Evolutionary conservation across 225 moss, liverwort and hornwort species (phyloP).

Genomic region (Polytrichum formosum): DNA sequence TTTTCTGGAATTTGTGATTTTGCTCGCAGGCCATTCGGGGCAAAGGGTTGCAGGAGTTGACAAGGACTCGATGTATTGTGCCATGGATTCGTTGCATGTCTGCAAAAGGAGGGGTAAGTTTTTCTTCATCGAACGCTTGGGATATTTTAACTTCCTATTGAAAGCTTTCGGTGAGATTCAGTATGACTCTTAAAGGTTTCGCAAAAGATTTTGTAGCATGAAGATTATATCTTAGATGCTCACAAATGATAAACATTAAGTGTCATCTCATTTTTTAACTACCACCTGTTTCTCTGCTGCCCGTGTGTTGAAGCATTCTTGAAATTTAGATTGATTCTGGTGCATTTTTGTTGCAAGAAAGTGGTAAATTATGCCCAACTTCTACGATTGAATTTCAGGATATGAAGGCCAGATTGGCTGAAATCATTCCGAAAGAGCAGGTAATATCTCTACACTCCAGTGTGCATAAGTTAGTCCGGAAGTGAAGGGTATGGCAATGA

Average conservation of each 20-base stretch:
- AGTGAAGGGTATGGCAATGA: no score
- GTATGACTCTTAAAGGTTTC: no score
- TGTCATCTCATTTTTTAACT: no score
- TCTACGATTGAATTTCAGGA: conserved; percentile 26
- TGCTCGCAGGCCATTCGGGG: conserved; percentile 15
- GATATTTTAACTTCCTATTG: not conserved
- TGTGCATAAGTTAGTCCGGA: not conserved
- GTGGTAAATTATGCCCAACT: conserved; percentile 1
- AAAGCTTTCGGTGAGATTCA: no score
- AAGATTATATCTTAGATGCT: no score
- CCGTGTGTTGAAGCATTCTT: no score
- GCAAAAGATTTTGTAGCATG: no score
- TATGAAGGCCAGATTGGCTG: conserved; percentile 45
- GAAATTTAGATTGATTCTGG: no score
- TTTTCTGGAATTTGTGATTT: not conserved
- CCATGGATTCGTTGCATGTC: conserved; percentile 30
- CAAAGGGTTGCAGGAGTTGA: conserved; percentile 5
- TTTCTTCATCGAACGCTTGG: not conserved
- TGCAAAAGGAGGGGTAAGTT: conserved; percentile 23
- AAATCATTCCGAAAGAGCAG: conserved; percentile 47
- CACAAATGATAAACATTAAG: no score
- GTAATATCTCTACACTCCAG: conserved; percentile 2
- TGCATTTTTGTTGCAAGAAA: no score
- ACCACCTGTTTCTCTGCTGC: no score
- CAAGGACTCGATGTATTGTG: conserved; percentile 15